A percentile compares a stretch with the other conserved stretches of the same genome.
Evolutionary conservation across 2,329 filamentous ascomycete genomes (phyloP).

Genomic region (Cercospora sesami): DNA sequence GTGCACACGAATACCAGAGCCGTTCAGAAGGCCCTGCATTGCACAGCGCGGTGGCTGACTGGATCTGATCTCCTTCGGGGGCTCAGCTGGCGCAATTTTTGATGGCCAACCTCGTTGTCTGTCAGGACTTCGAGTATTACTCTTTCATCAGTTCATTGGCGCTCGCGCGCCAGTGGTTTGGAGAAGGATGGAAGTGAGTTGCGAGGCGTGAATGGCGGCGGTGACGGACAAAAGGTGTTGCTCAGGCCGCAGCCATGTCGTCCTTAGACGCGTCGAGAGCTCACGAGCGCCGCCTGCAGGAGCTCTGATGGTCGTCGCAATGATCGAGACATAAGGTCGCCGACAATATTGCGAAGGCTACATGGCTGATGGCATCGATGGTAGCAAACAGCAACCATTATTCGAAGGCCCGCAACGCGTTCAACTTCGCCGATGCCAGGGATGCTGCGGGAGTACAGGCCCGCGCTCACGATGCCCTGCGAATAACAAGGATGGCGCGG

Average conservation of each 20-base stretch:
- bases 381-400: too few species aligned
- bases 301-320: not conserved
- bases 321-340: not conserved
- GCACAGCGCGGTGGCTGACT: conserved; percentile 14
- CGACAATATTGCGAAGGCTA: not conserved
- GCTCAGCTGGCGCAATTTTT: conserved; percentile 2
- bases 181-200: not conserved
- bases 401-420: not conserved
- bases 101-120: not conserved
- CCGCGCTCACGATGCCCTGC: not conserved
- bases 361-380: not conserved
- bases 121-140: not conserved
- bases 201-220: not conserved
- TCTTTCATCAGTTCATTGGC: not conserved
- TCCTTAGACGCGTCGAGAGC: not conserved
- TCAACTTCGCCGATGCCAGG: not conserved
- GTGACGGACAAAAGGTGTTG: not conserved
- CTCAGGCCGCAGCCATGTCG: not conserved
- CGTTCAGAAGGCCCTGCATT: conserved; percentile 13
- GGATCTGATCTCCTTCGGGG: conserved; percentile 15
- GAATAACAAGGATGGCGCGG: not conserved
- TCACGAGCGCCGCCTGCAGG: not conserved
- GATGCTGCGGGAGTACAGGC: not conserved
- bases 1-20: conserved; percentile 6
- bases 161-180: not conserved